Percentiles rank a stretch among this genome's conserved stretches.
Conservation (phyloP, 352 stramenopile genomes). For the Phytophthora palmivora region DNA sequence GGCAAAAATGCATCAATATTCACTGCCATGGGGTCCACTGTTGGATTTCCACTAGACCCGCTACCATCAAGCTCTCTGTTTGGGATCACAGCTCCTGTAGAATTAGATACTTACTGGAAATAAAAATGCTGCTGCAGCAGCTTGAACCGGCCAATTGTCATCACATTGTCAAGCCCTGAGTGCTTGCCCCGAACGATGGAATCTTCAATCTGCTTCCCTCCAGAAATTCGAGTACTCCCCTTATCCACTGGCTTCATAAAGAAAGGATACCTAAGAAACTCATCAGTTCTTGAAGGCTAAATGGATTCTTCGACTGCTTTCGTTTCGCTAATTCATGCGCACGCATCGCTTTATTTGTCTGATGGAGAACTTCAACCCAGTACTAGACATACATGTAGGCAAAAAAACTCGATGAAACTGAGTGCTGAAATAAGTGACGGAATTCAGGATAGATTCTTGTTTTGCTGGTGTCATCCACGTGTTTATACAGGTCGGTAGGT, state of each 20-base stretch:
- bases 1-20: background rate
- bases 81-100: too few species aligned
- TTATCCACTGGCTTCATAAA: slow-evolving; percentile 37
- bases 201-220: slow-evolving; percentile 30
- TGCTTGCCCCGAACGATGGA: too few species aligned
- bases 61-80: background rate
- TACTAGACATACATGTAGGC: slow-evolving; percentile 35
- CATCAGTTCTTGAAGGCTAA: slow-evolving; percentile 40
- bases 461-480: slow-evolving; percentile 3
- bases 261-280: slow-evolving; percentile 42
- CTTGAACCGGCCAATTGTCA: too few species aligned
- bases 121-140: slow-evolving; percentile 21
- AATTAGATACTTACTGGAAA: slow-evolving; percentile 16
- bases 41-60: background rate
- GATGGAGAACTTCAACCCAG: slow-evolving; percentile 34
- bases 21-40: background rate
- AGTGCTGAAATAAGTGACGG: slow-evolving; percentile 30
- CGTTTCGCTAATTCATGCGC: background rate
- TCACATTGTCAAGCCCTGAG: too few species aligned
- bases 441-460: slow-evolving; percentile 17
- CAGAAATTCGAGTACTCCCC: slow-evolving; percentile 43
- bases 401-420: slow-evolving; percentile 34
- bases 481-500: slow-evolving; percentile 5
- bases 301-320: background rate
- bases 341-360: slow-evolving; percentile 26